Percentiles rank a stretch among this genome's conserved stretches.
These are phyloP conservation scores for Shiraia sp. DNA, from an alignment of 2,329 filamentous ascomycete species.

Conservation along the genomic window DNA sequence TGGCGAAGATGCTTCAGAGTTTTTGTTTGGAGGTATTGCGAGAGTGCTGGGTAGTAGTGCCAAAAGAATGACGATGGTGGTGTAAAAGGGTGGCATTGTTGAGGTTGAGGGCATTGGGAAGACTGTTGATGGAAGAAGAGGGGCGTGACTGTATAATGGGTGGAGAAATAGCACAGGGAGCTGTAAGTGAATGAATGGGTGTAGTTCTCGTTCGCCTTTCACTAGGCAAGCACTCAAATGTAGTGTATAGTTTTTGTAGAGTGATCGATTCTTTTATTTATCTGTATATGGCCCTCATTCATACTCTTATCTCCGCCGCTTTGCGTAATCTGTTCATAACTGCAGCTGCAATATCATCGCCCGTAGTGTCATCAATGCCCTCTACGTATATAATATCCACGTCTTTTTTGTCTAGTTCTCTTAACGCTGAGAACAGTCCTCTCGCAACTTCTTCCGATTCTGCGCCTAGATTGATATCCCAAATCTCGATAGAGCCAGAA, in stretches of 20 bases:
- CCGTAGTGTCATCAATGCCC: conserved; percentile 70
- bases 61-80: no score
- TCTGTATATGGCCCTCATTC: conserved; percentile 2
- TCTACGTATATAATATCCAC: conserved; percentile 90
- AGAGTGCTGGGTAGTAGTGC: no score
- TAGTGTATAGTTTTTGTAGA: neutral
- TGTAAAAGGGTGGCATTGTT: no score
- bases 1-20: no score
- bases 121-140: no score
- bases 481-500: conserved; percentile 39
- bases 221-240: no score
- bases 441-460: conserved; percentile 77
- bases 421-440: conserved; percentile 82
- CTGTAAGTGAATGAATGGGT: no score
- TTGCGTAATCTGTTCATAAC: conserved; percentile 58
- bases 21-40: no score
- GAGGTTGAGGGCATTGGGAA: no score
- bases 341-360: conserved; percentile 79
- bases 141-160: no score
- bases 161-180: no score
- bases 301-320: conserved; percentile 45
- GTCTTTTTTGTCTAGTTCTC: conserved; percentile 78
- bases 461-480: conserved; percentile 74
- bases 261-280: neutral
- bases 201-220: no score